These are phyloP conservation scores for Skeletonema potamos DNA, from an alignment of 108 stramenopile genomes.

Conservation along the genomic window DNA sequence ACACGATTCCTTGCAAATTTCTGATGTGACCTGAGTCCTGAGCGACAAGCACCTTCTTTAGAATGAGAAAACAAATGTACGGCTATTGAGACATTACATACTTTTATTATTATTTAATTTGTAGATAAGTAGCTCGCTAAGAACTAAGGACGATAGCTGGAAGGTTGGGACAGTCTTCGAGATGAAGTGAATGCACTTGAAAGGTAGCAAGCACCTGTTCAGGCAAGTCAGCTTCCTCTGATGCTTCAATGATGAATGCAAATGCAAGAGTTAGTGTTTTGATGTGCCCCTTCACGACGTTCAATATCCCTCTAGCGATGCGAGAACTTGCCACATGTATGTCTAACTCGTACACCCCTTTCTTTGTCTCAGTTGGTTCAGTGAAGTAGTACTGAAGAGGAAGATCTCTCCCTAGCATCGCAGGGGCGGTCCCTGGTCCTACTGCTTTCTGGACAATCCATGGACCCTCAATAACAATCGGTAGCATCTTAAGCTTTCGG, in stretches of 20 bases:
- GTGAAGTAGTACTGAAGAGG: conserved; percentile 87
- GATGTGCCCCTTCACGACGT: conserved; percentile 86
- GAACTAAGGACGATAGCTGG: conserved; percentile 22
- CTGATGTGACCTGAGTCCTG: no score
- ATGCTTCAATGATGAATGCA: conserved; percentile 89
- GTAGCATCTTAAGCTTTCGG: conserved; percentile 82
- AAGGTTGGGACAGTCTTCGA: conserved; percentile 82
- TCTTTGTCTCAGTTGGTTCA: conserved; percentile 46
- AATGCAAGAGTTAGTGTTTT: conserved; percentile 81
- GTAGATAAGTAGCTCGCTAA: no score
- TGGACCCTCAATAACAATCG: conserved; percentile 87
- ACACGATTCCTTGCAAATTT: no score
- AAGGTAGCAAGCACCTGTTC: conserved; percentile 81
- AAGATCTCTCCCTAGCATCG: conserved; percentile 83
- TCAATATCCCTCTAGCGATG: conserved; percentile 88
- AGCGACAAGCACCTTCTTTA: no score
- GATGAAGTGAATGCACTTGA: conserved; percentile 74
- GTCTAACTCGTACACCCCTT: conserved; percentile 86
- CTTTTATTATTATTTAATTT: no score
- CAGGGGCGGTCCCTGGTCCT: conserved; percentile 85
- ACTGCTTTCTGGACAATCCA: conserved; percentile 92
- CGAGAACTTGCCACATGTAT: conserved; percentile 79
- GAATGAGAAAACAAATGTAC: no score
- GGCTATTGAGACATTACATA: no score
- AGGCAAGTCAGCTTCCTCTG: conserved; percentile 74